phyloP scores from a whole-genome alignment of 805 yeast genomes.

The Yamadazyma scolyti region DNA sequence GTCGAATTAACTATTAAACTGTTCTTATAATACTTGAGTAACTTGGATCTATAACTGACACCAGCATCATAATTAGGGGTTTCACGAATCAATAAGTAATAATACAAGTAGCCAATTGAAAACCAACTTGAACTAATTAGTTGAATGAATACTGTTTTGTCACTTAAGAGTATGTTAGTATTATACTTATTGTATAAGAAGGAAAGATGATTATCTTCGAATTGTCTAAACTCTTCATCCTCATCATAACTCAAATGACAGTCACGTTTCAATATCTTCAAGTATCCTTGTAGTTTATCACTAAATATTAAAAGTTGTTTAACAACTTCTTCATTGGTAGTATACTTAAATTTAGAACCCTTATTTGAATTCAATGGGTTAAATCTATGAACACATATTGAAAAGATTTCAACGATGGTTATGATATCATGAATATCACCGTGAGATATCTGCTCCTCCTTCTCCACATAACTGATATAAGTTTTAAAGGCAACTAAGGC shows the following conservation, averaged over 20 bases:
- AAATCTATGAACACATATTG: conserved; percentile 29
- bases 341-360: conserved; percentile 22
- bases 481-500: conserved; percentile 42
- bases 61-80: conserved; percentile 19
- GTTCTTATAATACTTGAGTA: conserved; percentile 27
- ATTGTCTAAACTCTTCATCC: conserved; percentile 7
- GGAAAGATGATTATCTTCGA: conserved; percentile 19
- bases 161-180: conserved; percentile 24
- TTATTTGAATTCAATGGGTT: conserved; percentile 33
- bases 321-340: conserved; percentile 18
- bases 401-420: conserved; percentile 27
- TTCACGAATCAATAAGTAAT: conserved; percentile 23
- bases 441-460: conserved; percentile 27
- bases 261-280: conserved; percentile 17
- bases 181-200: conserved; percentile 35
- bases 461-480: conserved; percentile 27
- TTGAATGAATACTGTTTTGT: conserved; percentile 22
- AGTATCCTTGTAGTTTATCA: conserved; percentile 19
- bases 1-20: conserved; percentile 34
- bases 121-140: conserved; percentile 31
- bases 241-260: conserved; percentile 29
- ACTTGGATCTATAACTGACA: conserved; percentile 12
- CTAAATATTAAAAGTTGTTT: conserved; percentile 15
- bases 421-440: conserved; percentile 29
- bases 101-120: conserved; percentile 28